phyloP scores from a whole-genome alignment of 2,329 filamentous ascomycete genomes.

The Ceratocystis diversiconidia region DNA sequence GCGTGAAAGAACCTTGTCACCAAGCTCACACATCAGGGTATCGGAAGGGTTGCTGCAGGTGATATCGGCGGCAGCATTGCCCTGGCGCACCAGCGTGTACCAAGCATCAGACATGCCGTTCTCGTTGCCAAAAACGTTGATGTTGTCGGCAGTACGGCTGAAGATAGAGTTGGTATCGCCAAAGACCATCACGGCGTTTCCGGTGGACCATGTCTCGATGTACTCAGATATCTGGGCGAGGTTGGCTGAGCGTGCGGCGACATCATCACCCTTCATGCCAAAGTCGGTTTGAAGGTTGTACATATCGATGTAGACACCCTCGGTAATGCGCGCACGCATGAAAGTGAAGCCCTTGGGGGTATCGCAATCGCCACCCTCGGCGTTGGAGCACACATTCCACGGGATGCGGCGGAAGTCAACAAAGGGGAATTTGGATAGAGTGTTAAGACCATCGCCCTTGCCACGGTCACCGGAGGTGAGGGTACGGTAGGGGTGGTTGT shows the following conservation, averaged over 20 bases:
- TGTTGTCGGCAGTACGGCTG: constrained; percentile 42
- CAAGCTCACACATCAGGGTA: constrained; percentile 44
- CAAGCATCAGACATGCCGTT: constrained; percentile 44
- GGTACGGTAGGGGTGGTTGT: constrained; percentile 46
- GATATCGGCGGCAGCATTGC: constrained; percentile 31
- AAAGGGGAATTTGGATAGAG: constrained; percentile 44
- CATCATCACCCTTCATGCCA: constrained; percentile 39
- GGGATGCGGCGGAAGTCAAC: constrained; percentile 41
- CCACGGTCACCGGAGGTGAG: constrained; percentile 50
- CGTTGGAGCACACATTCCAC: constrained; percentile 44
- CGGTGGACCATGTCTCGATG: constrained; percentile 40
- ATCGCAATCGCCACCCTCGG: constrained; percentile 44
- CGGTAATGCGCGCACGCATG: constrained; percentile 41
- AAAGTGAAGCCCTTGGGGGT: constrained; percentile 58
- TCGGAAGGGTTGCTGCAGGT: constrained; percentile 44
- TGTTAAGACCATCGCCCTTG: constrained; percentile 51
- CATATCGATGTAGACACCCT: constrained; percentile 40
- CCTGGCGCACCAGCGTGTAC: constrained; percentile 39
- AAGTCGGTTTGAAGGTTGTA: constrained; percentile 57
- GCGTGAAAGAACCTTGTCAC: constrained; percentile 53
- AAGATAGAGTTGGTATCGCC: constrained; percentile 55
- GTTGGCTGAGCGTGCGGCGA: constrained; percentile 42
- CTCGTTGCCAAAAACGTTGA: constrained; percentile 34
- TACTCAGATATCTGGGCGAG: constrained; percentile 44
- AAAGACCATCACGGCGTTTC: constrained; percentile 48